These are phyloP conservation scores for Xylaria intraflava DNA, from an alignment of 495 filamentous ascomycete species.

Conservation along the genomic window DNA sequence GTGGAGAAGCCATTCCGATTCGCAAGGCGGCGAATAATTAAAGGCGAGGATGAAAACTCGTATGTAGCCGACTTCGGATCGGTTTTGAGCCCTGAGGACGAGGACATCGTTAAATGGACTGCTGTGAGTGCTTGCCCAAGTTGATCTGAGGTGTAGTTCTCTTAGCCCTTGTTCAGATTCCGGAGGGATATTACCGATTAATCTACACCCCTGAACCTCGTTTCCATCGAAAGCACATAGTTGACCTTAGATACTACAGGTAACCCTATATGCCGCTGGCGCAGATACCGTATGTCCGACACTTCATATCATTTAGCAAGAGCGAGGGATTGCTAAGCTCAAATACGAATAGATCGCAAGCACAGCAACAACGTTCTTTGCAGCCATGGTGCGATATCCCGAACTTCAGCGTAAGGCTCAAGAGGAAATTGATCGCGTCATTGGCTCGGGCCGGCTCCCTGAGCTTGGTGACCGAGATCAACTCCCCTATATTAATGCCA, in stretches of 20 bases:
- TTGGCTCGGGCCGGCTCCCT: slow-evolving; percentile 22
- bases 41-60: slow-evolving; percentile 23
- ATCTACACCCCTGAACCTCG: not conserved
- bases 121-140: slow-evolving; percentile 16
- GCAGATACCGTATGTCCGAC: slow-evolving; percentile 28
- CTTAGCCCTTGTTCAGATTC: too few species aligned
- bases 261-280: slow-evolving; percentile 36
- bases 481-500: slow-evolving; percentile 23
- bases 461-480: slow-evolving; percentile 18
- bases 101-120: slow-evolving; percentile 27
- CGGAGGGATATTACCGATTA: too few species aligned
- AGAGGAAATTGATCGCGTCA: slow-evolving; percentile 26
- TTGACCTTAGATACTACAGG: not conserved
- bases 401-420: slow-evolving; percentile 23
- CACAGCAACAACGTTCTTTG: slow-evolving; percentile 17
- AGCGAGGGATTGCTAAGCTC: not conserved
- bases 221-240: not conserved
- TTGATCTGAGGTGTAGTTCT: too few species aligned
- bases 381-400: slow-evolving; percentile 22
- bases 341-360: not conserved
- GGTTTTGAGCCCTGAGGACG: slow-evolving; percentile 20
- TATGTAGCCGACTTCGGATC: slow-evolving; percentile 23
- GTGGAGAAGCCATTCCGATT: slow-evolving; percentile 32
- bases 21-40: slow-evolving; percentile 32
- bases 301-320: not conserved